Percentiles rank a stretch among this genome's conserved stretches.
phyloP scores from a whole-genome alignment of 768 basidiomycete genomes.

The Boletales sp. region DNA sequence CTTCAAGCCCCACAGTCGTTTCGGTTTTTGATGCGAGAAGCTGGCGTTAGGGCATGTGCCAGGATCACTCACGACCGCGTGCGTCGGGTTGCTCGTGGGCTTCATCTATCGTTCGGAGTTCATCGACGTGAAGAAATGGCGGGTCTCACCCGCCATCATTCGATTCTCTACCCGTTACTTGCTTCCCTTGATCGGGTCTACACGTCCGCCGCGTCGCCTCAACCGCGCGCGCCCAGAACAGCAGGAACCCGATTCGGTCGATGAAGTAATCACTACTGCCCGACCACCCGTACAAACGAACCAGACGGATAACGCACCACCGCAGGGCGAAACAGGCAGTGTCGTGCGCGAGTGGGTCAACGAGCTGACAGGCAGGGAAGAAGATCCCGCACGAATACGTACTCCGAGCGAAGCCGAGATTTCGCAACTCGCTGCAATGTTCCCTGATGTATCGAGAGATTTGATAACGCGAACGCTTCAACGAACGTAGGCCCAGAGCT shows the following conservation, averaged over 20 bases:
- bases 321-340: constrained; percentile 28
- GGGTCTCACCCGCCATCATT: constrained; percentile 60
- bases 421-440: constrained; percentile 70
- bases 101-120: constrained; percentile 83
- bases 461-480: constrained; percentile 75
- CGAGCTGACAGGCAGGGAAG: constrained; percentile 66
- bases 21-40: constrained; percentile 36
- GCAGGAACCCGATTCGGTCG: constrained; percentile 25
- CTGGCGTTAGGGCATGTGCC: constrained; percentile 67
- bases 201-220: constrained; percentile 58
- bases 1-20: neutral
- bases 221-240: constrained; percentile 73
- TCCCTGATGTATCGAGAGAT: constrained; percentile 74
- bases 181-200: constrained; percentile 63
- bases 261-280: constrained; percentile 64
- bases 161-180: constrained; percentile 55
- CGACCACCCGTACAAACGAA: constrained; percentile 31
- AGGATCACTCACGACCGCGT: constrained; percentile 56
- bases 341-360: constrained; percentile 79
- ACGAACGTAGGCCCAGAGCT: constrained; percentile 55
- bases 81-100: constrained; percentile 66
- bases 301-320: constrained; percentile 17
- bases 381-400: constrained; percentile 56
- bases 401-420: constrained; percentile 78
- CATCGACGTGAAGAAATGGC: constrained; percentile 74